Evolutionary conservation across 2,329 filamentous ascomycete species (phyloP).

Genomic region (Alternaria gaisen): DNA sequence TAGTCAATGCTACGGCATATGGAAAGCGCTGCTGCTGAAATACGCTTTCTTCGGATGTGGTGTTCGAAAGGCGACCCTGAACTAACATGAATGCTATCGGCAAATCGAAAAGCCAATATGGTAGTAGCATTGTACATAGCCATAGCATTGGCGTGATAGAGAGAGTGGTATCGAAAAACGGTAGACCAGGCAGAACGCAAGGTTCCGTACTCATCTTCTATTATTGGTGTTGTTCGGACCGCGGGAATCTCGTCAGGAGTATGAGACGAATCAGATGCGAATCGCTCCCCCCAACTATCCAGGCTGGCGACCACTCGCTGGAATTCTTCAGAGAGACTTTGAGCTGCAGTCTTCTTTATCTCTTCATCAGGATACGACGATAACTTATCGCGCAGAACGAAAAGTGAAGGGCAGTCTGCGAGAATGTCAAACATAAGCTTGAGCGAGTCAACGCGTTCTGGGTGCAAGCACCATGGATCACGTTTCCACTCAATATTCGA

Average conservation of each 20-base stretch:
- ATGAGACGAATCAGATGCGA: conserved; percentile 1
- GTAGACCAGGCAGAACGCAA: conserved; percentile 1
- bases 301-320: not conserved
- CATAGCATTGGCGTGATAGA: conserved; percentile 2
- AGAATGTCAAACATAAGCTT: conserved; percentile 10
- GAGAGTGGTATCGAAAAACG: not conserved
- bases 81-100: not conserved
- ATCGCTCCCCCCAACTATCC: not conserved
- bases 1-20: conserved; percentile 10
- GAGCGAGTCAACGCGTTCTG: conserved; percentile 1
- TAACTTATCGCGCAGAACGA: conserved; percentile 3
- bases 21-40: not conserved
- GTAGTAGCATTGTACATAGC: conserved; percentile 1
- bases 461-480: conserved; percentile 1
- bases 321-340: not conserved
- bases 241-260: not conserved
- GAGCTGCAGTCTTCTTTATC: not conserved
- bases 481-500: not conserved
- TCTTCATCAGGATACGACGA: not conserved
- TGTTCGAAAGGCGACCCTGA: not conserved
- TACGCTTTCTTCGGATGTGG: not conserved
- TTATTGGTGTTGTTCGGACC: not conserved
- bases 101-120: not conserved
- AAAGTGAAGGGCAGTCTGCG: conserved; percentile 2
- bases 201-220: not conserved